A percentile compares a stretch with the other conserved stretches of the same genome.
Conservation (phyloP, 805 yeast species). For the Clavispora phyllophila region DNA sequence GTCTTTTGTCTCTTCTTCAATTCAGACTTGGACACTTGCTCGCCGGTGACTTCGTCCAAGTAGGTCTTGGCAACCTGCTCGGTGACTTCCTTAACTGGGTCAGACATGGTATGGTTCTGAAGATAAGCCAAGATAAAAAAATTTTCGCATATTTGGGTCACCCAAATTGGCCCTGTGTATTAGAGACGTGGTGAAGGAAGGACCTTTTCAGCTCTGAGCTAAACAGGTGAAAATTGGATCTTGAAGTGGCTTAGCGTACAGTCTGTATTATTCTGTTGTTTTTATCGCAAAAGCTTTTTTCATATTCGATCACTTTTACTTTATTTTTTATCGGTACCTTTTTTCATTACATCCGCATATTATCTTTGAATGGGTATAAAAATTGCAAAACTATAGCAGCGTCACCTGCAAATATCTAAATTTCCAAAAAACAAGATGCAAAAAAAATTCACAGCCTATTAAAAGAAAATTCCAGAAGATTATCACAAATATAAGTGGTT, state of each 20-base stretch:
- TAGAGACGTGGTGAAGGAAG: neutral
- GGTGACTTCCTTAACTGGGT: constrained; percentile 56
- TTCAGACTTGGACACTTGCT: constrained; percentile 92
- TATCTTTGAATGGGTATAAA: too few relatives aligned
- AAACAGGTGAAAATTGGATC: neutral
- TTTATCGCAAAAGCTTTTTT: too few relatives aligned
- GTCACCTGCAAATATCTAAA: too few relatives aligned
- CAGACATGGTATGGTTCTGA: constrained; percentile 26
- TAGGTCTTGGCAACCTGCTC: constrained; percentile 74
- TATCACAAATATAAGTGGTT: too few relatives aligned
- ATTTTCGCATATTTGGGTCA: constrained; percentile 10
- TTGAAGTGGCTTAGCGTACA: neutral
- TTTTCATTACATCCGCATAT: neutral
- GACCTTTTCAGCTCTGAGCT: neutral
- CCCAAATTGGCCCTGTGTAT: neutral
- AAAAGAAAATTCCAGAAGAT: too few relatives aligned
- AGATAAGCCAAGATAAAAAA: constrained; percentile 10
- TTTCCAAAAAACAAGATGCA: too few relatives aligned
- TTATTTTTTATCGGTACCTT: neutral
- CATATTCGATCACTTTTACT: too few relatives aligned
- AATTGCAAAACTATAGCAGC: too few relatives aligned
- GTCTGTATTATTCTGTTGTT: neutral
- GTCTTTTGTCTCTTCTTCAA: constrained; percentile 92
- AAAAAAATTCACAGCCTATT: too few relatives aligned
- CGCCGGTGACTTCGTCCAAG: constrained; percentile 93